Conservation (phyloP, 257 asterid species). For the Nemophila menziesii region DNA sequence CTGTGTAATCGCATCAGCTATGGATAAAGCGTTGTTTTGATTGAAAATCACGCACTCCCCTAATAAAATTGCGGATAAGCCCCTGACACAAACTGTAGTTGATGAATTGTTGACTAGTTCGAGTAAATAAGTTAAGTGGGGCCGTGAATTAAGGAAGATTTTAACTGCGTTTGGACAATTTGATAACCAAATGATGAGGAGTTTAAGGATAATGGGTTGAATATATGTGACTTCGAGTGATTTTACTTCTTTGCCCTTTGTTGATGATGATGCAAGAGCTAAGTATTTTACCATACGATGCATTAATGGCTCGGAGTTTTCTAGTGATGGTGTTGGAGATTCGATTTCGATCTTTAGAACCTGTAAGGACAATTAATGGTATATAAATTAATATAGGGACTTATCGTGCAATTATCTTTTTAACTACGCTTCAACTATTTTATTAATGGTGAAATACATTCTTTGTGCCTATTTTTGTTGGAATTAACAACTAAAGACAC, state of each 20-base stretch:
- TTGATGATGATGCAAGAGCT: constrained; percentile 78
- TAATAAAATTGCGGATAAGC: constrained; percentile 65
- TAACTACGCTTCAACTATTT: too few species aligned
- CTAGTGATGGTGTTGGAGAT: constrained; percentile 50
- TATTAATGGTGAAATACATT: too few species aligned
- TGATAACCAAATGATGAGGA: constrained; percentile 65
- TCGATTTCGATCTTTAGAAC: constrained; percentile 70
- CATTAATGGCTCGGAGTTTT: constrained; percentile 77
- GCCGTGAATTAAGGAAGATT: constrained; percentile 77
- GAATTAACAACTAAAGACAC: too few species aligned
- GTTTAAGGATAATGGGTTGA: constrained; percentile 70
- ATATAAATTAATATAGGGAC: too few species aligned
- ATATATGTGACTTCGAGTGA: constrained; percentile 30
- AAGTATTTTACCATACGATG: constrained; percentile 88
- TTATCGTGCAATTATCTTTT: too few species aligned
- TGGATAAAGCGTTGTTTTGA: constrained; percentile 38
- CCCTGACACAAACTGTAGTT: constrained; percentile 47
- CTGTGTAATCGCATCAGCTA: constrained; percentile 75
- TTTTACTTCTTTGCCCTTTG: constrained; percentile 57
- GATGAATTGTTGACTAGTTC: constrained; percentile 60
- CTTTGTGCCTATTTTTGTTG: too few species aligned
- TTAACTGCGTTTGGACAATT: constrained; percentile 79
- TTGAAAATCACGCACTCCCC: constrained; percentile 70
- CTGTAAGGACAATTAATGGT: too few species aligned
- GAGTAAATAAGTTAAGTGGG: constrained; percentile 74